phyloP scores from a whole-genome alignment of 192 early-diverging fungal species.

The Mortierella alpina region DNA sequence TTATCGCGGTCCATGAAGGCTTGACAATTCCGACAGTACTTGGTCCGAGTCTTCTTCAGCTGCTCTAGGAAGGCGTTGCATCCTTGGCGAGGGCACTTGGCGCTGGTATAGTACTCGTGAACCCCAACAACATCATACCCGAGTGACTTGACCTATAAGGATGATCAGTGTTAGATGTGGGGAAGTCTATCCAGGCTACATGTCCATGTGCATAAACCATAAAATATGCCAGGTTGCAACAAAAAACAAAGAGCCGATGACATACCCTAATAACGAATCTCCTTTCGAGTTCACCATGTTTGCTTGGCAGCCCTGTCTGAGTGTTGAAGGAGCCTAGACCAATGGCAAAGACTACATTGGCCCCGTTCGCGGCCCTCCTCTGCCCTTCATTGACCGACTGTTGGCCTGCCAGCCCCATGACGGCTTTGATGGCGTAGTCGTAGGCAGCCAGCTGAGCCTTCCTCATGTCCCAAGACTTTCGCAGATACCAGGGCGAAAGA shows the following conservation, averaged over 20 bases:
- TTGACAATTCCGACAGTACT: too few species aligned
- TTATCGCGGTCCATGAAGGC: too few species aligned
- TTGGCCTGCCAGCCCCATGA: not conserved
- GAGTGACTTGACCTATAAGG: not conserved
- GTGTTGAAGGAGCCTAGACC: not conserved
- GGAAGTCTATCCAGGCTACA: too few species aligned
- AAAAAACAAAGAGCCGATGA: not conserved
- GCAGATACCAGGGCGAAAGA: not conserved
- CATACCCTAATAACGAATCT: not conserved
- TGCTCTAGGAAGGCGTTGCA: too few species aligned
- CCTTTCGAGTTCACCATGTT: not conserved
- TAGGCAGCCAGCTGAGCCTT: conserved; percentile 1
- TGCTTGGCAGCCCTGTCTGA: not conserved
- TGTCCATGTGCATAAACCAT: too few species aligned
- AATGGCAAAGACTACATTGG: not conserved
- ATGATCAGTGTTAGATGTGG: not conserved
- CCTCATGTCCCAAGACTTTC: not conserved
- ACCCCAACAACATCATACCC: not conserved
- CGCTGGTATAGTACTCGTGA: not conserved
- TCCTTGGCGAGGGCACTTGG: not conserved
- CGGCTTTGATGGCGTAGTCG: not conserved
- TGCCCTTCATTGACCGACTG: not conserved
- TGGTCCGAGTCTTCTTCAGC: too few species aligned
- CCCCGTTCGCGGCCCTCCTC: not conserved
- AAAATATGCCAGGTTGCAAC: not conserved